Evolutionary conservation across 1,139 yeast genomes (phyloP).

Genomic region (Pichia cactophila): DNA sequence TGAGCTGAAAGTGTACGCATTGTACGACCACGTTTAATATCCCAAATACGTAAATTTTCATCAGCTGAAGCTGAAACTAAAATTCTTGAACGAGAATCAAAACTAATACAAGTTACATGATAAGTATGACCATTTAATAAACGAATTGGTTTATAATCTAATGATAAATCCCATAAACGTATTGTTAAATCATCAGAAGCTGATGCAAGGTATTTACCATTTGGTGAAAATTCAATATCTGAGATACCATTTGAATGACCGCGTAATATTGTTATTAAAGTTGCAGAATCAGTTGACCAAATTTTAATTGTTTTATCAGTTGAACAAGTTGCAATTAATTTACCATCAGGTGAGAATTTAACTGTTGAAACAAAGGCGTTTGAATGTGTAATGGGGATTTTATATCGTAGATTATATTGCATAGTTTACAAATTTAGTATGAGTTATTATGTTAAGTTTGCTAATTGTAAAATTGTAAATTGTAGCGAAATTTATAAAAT

Average conservation of each 20-base stretch:
- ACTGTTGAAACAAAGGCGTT: slow-evolving; percentile 26
- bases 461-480: too few species aligned
- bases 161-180: slow-evolving; percentile 56
- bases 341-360: slow-evolving; percentile 62
- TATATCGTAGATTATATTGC: slow-evolving; percentile 13
- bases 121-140: slow-evolving; percentile 76
- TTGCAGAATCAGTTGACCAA: slow-evolving; percentile 25
- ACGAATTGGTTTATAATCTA: slow-evolving; percentile 45
- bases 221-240: slow-evolving; percentile 69
- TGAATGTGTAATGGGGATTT: slow-evolving; percentile 7
- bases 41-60: slow-evolving; percentile 91
- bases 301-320: slow-evolving; percentile 39
- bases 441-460: too few species aligned
- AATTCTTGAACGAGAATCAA: slow-evolving; percentile 68
- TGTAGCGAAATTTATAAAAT: too few species aligned
- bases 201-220: slow-evolving; percentile 67
- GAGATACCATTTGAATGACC: slow-evolving; percentile 71
- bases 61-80: slow-evolving; percentile 82
- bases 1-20: slow-evolving; percentile 86
- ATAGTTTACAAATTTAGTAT: background rate
- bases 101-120: slow-evolving; percentile 68
- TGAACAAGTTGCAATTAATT: slow-evolving; percentile 47
- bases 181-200: slow-evolving; percentile 84
- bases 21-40: slow-evolving; percentile 60
- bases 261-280: slow-evolving; percentile 33